Evolutionary conservation across 805 yeast genomes (phyloP).

Genomic region (Blastobotrys parvus): DNA sequence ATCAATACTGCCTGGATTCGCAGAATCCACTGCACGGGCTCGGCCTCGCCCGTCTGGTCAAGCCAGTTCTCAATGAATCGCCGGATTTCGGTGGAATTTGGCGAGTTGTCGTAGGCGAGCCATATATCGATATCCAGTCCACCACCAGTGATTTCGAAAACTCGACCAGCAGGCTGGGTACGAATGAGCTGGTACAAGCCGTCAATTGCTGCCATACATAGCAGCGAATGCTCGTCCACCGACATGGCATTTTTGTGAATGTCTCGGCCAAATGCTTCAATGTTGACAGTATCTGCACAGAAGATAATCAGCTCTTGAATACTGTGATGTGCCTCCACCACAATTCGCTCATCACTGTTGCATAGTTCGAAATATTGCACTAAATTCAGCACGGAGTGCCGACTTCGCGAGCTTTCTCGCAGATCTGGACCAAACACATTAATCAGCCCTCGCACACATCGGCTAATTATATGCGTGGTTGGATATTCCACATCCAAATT

Average conservation of each 20-base stretch:
- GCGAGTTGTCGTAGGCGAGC: constrained; percentile 44
- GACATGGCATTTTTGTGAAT: constrained; percentile 15
- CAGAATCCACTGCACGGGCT: constrained; percentile 46
- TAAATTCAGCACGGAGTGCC: constrained; percentile 20
- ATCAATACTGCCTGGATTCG: constrained; percentile 40
- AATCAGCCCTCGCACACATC: constrained; percentile 38
- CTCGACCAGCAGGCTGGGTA: constrained; percentile 36
- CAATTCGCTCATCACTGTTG: constrained; percentile 24
- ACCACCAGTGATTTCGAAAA: constrained; percentile 33
- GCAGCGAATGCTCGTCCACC: constrained; percentile 10
- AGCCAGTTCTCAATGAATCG: constrained; percentile 53
- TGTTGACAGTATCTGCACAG: constrained; percentile 32
- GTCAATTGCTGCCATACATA: constrained; percentile 38
- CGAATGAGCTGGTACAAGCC: constrained; percentile 54
- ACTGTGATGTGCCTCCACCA: constrained; percentile 33
- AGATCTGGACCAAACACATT: constrained; percentile 52
- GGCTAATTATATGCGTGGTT: constrained; percentile 37
- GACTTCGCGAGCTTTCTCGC: constrained; percentile 19
- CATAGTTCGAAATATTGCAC: constrained; percentile 30
- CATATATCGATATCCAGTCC: constrained; percentile 50
- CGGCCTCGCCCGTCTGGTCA: constrained; percentile 37
- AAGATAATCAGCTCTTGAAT: constrained; percentile 42
- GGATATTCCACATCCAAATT: constrained; percentile 41
- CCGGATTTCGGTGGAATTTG: constrained; percentile 36
- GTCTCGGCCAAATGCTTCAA: constrained; percentile 21